A percentile compares a stretch with the other conserved stretches of the same genome.
These are phyloP conservation scores for Kregervanrija delftensis DNA, from an alignment of 805 yeast genomes.

Conservation along the genomic window DNA sequence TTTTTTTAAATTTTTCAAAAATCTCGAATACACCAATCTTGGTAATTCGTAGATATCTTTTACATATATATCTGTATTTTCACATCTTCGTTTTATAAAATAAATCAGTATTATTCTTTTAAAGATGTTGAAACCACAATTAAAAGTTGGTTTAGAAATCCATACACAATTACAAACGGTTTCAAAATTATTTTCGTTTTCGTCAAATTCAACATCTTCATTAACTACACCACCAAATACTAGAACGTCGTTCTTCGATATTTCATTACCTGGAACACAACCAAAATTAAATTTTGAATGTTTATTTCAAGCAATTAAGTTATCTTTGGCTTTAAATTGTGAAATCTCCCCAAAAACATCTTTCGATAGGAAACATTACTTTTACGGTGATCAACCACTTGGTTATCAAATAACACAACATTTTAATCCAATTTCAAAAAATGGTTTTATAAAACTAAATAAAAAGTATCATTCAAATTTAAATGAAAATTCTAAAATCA, in stretches of 20 bases:
- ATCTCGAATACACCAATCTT: too few relatives aligned
- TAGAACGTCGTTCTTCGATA: constrained; percentile 70
- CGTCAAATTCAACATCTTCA: constrained; percentile 40
- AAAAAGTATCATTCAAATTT: constrained; percentile 44
- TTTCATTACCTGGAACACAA: constrained; percentile 88
- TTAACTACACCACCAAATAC: constrained; percentile 51
- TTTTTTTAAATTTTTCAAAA: too few relatives aligned
- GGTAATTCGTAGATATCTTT: too few relatives aligned
- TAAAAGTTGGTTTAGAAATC: constrained; percentile 87
- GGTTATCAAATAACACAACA: constrained; percentile 96
- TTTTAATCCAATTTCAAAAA: constrained; percentile 67
- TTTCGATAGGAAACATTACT: constrained; percentile 93
- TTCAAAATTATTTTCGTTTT: constrained; percentile 68
- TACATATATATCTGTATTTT: too few relatives aligned
- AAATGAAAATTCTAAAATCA: constrained; percentile 38
- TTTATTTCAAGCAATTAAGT: constrained; percentile 57
- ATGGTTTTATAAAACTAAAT: constrained; percentile 50
- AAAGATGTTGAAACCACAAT: constrained; percentile 8
- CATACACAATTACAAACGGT: constrained; percentile 81
- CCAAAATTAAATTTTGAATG: constrained; percentile 77
- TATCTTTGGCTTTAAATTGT: constrained; percentile 66
- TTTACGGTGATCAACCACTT: constrained; percentile 92
- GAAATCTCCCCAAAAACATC: constrained; percentile 48
- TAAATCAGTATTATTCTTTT: background rate
- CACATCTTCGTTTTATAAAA: background rate